Percentiles rank a stretch among this genome's conserved stretches.
phyloP scores from a whole-genome alignment of 169 alveolate species.

The Plasmodium sp. region DNA sequence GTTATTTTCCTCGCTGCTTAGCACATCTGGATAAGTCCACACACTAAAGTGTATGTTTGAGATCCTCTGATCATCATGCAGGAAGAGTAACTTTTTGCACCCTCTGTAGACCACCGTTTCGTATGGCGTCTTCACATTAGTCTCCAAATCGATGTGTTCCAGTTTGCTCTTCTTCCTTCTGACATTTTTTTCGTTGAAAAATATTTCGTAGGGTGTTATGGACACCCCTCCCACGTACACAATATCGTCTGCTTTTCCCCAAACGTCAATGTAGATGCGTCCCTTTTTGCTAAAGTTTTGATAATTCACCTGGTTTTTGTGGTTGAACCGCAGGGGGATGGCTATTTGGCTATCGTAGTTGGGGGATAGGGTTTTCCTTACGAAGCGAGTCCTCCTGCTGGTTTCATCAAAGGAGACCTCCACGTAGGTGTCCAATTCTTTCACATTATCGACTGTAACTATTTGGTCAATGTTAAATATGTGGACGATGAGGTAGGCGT shows the following conservation, averaged over 20 bases:
- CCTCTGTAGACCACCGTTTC: slow-evolving; percentile 64
- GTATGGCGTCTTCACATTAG: slow-evolving; percentile 43
- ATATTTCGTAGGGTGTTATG: slow-evolving; percentile 78
- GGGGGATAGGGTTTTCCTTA: slow-evolving; percentile 78
- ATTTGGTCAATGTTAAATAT: slow-evolving; percentile 79
- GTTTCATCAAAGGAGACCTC: slow-evolving; percentile 79
- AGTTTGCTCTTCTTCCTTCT: slow-evolving; percentile 40
- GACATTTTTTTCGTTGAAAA: slow-evolving; percentile 77
- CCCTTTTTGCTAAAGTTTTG: slow-evolving; percentile 74
- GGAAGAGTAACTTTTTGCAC: slow-evolving; percentile 40
- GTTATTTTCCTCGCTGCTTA: neutral
- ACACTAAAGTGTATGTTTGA: slow-evolving; percentile 57
- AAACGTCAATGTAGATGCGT: slow-evolving; percentile 78
- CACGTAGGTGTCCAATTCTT: slow-evolving; percentile 76
- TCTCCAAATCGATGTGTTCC: slow-evolving; percentile 69
- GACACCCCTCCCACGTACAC: slow-evolving; percentile 77
- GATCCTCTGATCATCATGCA: slow-evolving; percentile 50
- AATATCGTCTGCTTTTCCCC: slow-evolving; percentile 82
- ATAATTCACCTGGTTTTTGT: slow-evolving; percentile 57
- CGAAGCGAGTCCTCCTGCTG: slow-evolving; percentile 76
- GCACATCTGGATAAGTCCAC: slow-evolving; percentile 68
- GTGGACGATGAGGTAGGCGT: slow-evolving; percentile 75
- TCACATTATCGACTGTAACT: slow-evolving; percentile 74
- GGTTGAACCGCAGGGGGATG: slow-evolving; percentile 75
- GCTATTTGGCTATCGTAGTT: slow-evolving; percentile 79